phyloP scores from a whole-genome alignment of 73 alveolate species.

The Paramecium sonneborni region DNA sequence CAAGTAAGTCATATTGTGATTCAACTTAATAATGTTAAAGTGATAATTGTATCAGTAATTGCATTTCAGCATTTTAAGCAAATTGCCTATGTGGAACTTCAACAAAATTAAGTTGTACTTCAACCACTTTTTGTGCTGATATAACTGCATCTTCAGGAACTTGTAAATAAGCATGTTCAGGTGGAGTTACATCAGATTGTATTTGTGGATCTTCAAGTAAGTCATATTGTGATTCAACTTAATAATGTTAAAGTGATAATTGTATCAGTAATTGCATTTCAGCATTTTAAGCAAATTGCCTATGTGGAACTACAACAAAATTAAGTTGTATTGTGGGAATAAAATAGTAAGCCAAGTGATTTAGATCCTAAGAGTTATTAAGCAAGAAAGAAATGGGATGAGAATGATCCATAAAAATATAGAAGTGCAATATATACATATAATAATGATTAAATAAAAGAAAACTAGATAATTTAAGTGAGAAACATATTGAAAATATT shows the following conservation, averaged over 20 bases:
- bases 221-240: not conserved
- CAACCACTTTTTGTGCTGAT: not conserved
- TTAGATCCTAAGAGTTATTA: not conserved
- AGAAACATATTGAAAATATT: not conserved
- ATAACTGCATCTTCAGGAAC: not conserved
- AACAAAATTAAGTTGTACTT: not conserved
- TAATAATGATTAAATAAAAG: not conserved
- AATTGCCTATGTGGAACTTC: not conserved
- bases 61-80: not conserved
- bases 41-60: not conserved
- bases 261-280: not conserved
- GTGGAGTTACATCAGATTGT: not conserved
- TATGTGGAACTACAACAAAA: not conserved
- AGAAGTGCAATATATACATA: not conserved
- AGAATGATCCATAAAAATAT: not conserved
- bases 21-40: not conserved
- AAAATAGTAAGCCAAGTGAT: not conserved
- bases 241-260: not conserved
- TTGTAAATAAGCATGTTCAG: not conserved
- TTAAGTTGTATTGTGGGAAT: not conserved
- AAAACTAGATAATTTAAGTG: not conserved
- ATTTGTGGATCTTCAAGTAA: not conserved
- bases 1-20: not conserved
- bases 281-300: not conserved
- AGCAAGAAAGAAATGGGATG: not conserved